Conservation (phyloP, 805 yeast species). For the Saccharomycopsis lassenensis region DNA sequence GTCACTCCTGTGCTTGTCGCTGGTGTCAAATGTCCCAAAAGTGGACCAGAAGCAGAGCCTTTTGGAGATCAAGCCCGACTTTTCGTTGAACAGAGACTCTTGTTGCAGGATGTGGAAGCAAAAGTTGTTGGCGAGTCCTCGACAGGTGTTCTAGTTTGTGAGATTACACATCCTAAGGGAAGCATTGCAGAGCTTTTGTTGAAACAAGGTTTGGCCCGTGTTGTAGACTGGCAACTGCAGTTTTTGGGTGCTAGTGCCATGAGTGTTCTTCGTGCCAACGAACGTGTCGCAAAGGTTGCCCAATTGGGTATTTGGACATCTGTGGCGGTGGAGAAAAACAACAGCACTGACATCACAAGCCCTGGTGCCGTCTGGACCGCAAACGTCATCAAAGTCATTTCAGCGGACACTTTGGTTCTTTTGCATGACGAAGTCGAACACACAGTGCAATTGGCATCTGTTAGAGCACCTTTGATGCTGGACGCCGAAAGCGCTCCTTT, state of each 20-base stretch:
- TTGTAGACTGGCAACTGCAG: conserved; percentile 71
- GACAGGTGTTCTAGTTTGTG: conserved; percentile 48
- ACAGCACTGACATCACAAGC: conserved; percentile 19
- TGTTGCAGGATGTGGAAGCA: conserved; percentile 49
- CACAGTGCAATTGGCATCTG: conserved; percentile 65
- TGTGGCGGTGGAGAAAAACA: conserved; percentile 17
- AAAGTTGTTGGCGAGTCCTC: conserved; percentile 49
- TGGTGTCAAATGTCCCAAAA: conserved; percentile 64
- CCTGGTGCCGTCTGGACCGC: conserved; percentile 45
- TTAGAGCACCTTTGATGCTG: conserved; percentile 60
- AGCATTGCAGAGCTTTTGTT: conserved; percentile 59
- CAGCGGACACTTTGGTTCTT: conserved; percentile 56
- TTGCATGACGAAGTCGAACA: conserved; percentile 34
- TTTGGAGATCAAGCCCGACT: conserved; percentile 55
- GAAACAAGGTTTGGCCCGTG: conserved; percentile 59
- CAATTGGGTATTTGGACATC: conserved; percentile 47
- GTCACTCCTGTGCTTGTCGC: conserved; percentile 56
- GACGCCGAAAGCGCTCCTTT: conserved; percentile 48
- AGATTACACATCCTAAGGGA: conserved; percentile 64
- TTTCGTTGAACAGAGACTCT: conserved; percentile 52
- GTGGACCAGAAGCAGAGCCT: conserved; percentile 47
- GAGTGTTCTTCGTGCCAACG: conserved; percentile 52
- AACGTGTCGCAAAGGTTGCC: conserved; percentile 44
- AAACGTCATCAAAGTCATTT: conserved; percentile 47
- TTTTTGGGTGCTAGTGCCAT: conserved; percentile 55